Conservation (phyloP, 345 rosid species). For the Populus tremula region DNA sequence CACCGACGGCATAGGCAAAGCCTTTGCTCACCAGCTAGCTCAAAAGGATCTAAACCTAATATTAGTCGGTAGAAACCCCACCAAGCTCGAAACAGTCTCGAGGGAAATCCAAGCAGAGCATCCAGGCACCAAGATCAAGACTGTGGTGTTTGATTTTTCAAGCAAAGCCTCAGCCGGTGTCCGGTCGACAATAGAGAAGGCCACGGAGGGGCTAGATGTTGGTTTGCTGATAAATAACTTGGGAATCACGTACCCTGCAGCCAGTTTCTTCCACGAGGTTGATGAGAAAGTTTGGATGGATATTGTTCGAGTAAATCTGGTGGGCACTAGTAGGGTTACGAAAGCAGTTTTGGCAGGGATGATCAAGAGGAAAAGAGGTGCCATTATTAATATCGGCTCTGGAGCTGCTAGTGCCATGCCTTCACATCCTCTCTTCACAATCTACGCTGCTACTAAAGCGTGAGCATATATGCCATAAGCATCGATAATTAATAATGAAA, state of each 20-base stretch:
- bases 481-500: too few relatives aligned
- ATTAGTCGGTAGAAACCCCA: slow-evolving; percentile 57
- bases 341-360: slow-evolving; percentile 58
- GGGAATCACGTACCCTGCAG: slow-evolving; percentile 74
- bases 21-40: slow-evolving; percentile 65
- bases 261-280: slow-evolving; percentile 78
- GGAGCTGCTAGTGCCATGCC: slow-evolving; percentile 84
- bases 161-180: slow-evolving; percentile 9
- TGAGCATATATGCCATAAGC: slow-evolving; percentile 26
- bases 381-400: slow-evolving; percentile 76
- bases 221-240: slow-evolving; percentile 81
- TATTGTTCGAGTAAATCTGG: slow-evolving; percentile 64
- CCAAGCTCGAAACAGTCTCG: slow-evolving; percentile 47
- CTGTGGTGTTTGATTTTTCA: slow-evolving; percentile 56
- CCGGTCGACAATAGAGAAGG: slow-evolving; percentile 37
- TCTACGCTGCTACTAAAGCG: slow-evolving; percentile 98
- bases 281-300: slow-evolving; percentile 65
- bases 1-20: slow-evolving; percentile 83
- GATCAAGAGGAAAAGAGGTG: slow-evolving; percentile 68
- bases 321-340: slow-evolving; percentile 55
- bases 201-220: slow-evolving; percentile 49
- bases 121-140: slow-evolving; percentile 40
- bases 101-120: slow-evolving; percentile 37
- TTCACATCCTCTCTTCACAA: slow-evolving; percentile 84
- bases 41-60: slow-evolving; percentile 59